Percentiles rank a stretch among this genome's conserved stretches.
Evolutionary conservation across 1,139 yeast species (phyloP).

Genomic region (Meyerozyma athensensis): DNA sequence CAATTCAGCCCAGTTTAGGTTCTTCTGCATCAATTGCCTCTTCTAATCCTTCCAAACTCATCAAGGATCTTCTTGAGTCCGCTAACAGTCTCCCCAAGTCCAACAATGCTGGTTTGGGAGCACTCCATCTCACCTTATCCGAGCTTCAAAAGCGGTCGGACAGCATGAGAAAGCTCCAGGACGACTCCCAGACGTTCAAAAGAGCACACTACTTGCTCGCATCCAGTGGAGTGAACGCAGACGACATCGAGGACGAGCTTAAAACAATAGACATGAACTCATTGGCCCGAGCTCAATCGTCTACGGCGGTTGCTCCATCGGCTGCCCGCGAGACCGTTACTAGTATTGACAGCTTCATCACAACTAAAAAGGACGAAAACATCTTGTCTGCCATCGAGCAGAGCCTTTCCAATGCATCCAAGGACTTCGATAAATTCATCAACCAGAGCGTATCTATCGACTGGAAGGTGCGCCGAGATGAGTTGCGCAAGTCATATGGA

Average conservation of each 20-base stretch:
- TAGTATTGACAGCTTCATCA: conserved; percentile 52
- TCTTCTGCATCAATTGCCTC: conserved; percentile 5
- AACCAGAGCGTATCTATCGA: conserved; percentile 71
- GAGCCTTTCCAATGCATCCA: conserved; percentile 66
- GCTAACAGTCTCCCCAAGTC: conserved; percentile 67
- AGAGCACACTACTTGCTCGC: conserved; percentile 90
- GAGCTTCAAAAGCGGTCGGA: conserved; percentile 74
- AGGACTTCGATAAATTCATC: conserved; percentile 77
- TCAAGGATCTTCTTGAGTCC: conserved; percentile 66
- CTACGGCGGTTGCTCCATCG: conserved; percentile 2
- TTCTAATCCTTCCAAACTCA: conserved; percentile 17
- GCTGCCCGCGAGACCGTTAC: background rate
- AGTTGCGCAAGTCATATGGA: conserved; percentile 67
- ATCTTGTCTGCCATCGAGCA: conserved; percentile 82
- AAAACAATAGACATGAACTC: conserved; percentile 26
- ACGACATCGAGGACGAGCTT: conserved; percentile 72
- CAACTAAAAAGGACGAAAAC: conserved; percentile 74
- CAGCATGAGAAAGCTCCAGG: conserved; percentile 48
- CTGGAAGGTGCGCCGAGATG: conserved; percentile 77
- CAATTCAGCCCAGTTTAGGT: background rate
- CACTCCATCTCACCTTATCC: conserved; percentile 67
- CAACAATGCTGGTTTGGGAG: conserved; percentile 56
- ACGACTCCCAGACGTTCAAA: conserved; percentile 49
- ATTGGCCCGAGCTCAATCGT: conserved; percentile 5
- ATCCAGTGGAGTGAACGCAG: conserved; percentile 84